phyloP scores from a whole-genome alignment of 805 yeast species.

The Zygoascus flipseniorum region DNA sequence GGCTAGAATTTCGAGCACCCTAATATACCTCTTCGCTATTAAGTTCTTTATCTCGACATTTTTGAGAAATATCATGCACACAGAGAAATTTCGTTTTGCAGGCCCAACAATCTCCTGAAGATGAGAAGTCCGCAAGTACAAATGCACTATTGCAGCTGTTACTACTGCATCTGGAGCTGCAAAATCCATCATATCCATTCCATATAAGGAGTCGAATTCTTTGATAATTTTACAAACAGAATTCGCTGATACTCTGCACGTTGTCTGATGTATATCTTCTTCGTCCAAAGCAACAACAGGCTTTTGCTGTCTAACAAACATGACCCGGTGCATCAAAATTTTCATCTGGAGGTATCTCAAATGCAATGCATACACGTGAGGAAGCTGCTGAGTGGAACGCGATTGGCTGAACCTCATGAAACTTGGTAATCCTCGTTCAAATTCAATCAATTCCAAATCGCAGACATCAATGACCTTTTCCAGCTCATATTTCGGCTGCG shows the following conservation, averaged over 20 bases:
- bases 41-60: background rate
- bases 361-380: slow-evolving; percentile 13
- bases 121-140: slow-evolving; percentile 2
- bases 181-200: slow-evolving; percentile 9
- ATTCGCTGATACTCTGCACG: slow-evolving; percentile 8
- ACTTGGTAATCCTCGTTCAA: slow-evolving; percentile 10
- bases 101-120: background rate
- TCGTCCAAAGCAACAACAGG: slow-evolving; percentile 1
- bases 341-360: slow-evolving; percentile 6
- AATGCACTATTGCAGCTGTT: slow-evolving; percentile 13
- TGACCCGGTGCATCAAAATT: slow-evolving; percentile 7
- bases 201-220: slow-evolving; percentile 8
- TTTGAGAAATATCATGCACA: slow-evolving; percentile 3
- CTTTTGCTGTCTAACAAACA: slow-evolving; percentile 3
- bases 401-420: slow-evolving; percentile 9
- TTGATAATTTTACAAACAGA: slow-evolving; percentile 6
- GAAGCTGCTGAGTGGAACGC: slow-evolving; percentile 4
- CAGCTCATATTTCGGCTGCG: slow-evolving; percentile 5
- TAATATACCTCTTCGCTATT: background rate
- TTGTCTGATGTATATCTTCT: slow-evolving; percentile 1
- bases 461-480: slow-evolving; percentile 6
- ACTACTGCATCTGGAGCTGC: slow-evolving; percentile 9
- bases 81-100: slow-evolving; percentile 3
- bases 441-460: slow-evolving; percentile 10
- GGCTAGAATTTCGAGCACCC: background rate